Base-by-base conservation (phyloP, 1,139 yeast genomes). In the Yamadazyma dushanensis region DNA sequence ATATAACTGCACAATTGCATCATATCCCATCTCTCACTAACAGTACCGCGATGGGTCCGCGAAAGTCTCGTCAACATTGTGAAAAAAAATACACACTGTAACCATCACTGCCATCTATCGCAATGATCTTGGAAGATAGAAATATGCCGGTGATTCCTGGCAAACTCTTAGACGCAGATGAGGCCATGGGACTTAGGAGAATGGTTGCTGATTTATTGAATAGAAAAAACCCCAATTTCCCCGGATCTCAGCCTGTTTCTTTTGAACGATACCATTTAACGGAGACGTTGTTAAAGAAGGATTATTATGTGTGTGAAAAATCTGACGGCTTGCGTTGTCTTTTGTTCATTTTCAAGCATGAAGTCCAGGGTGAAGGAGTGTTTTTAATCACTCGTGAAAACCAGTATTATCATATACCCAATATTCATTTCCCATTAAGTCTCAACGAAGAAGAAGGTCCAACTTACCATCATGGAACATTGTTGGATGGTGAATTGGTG, bases 181-280 rank as follows among this genome's bases (percentile, higher is more conserved):
- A 85, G 18, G 78, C 86, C 0, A 74, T 73, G 27, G 89, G 78
- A 41, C 70, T 90, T 38, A 77, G 81, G 53, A 70, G 72, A 36
- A 79, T 82, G 66, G 83, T 90, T 8, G 83, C 90, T 11, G 78
- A 76, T 37, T 69, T 90, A 25, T 64, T 89, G 32, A 77, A 79
- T 16, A 59, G 80, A 25, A 61, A 80, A 38, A 66, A 61, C 38
- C 61, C 70, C 18, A 53, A 63, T 2, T 87, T 87, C 50, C 90
- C 95, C 3, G 97, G 97, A 0, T 83, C 97, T 1, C 98, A 94
- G 60, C 99, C 99, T 0, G 88, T 92, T 2, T 87, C 96, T 24
- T 90, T 94, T 57, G 82, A 87, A 32, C 70, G 88, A 40, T 68
- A 70, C 27, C 97, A 90, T 61, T 68, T 92, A 26, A 66, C 69